Evolutionary conservation across 2,329 filamentous ascomycete species (phyloP).

Genomic region (Mycosphaerella arachidis): DNA sequence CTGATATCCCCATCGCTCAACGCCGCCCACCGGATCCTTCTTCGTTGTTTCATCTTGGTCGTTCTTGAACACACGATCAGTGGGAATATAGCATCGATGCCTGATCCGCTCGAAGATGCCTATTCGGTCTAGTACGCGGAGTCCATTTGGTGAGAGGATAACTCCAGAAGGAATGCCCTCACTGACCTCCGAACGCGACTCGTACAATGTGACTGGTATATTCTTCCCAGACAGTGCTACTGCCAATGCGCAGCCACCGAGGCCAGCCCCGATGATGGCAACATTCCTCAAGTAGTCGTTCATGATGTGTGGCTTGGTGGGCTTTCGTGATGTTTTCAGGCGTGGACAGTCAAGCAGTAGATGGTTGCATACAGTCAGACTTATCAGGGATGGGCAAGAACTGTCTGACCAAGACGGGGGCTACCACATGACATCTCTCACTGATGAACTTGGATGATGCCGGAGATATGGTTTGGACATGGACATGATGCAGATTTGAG

Average conservation of each 20-base stretch:
- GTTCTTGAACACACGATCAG: slow-evolving; percentile 46
- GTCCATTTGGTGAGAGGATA: slow-evolving; percentile 57
- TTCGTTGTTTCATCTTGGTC: slow-evolving; percentile 23
- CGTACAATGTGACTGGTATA: slow-evolving; percentile 22
- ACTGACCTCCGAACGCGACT: slow-evolving; percentile 14
- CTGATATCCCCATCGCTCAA: slow-evolving; percentile 46
- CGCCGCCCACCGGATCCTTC: slow-evolving; percentile 28
- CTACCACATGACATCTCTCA: too few relatives aligned
- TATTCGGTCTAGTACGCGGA: slow-evolving; percentile 50
- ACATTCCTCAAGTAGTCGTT: slow-evolving; percentile 14
- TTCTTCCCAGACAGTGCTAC: slow-evolving; percentile 18
- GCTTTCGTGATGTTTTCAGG: neutral
- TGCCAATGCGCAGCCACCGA: slow-evolving; percentile 23
- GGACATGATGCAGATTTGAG: too few relatives aligned
- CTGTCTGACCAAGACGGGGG: too few relatives aligned
- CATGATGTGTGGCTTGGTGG: slow-evolving; percentile 1
- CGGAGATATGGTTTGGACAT: too few relatives aligned
- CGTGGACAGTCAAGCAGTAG: too few relatives aligned
- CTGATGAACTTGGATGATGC: too few relatives aligned
- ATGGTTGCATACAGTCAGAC: too few relatives aligned
- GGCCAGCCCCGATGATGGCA: slow-evolving; percentile 19
- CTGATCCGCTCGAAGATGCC: slow-evolving; percentile 47
- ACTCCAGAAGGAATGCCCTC: slow-evolving; percentile 31
- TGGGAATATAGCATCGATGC: slow-evolving; percentile 48
- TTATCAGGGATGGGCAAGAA: too few relatives aligned